A percentile compares a stretch with the other conserved stretches of the same genome.
phyloP scores from a whole-genome alignment of 2,329 filamentous ascomycete genomes.

The Sarocladiaceae sp. region DNA sequence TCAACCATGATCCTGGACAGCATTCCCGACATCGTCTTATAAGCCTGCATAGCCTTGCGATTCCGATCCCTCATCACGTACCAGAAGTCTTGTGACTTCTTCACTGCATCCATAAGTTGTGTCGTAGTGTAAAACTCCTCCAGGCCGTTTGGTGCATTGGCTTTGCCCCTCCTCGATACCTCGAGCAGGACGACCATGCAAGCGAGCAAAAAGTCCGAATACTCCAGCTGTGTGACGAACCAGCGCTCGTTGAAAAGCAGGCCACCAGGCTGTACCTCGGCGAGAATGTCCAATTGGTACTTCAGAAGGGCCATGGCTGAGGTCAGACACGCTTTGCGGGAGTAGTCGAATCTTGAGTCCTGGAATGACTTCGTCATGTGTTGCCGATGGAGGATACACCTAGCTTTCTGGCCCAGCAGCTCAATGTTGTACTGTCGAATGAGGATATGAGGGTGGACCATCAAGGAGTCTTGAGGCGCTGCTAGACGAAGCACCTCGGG shows the following conservation, averaged over 20 bases:
- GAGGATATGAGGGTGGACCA: constrained; percentile 27
- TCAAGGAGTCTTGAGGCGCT: constrained; percentile 17
- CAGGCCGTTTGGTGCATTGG: background rate
- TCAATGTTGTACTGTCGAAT: constrained; percentile 22
- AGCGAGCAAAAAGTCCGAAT: constrained; percentile 2
- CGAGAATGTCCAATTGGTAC: constrained; percentile 6
- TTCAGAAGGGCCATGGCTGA: constrained; percentile 4
- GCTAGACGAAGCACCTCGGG: constrained; percentile 17
- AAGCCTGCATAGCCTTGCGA: constrained; percentile 6
- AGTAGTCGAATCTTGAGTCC: constrained; percentile 4
- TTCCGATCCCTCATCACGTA: constrained; percentile 5
- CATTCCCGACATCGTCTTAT: constrained; percentile 6
- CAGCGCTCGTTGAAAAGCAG: constrained; percentile 3
- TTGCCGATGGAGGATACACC: constrained; percentile 25
- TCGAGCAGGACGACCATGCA: constrained; percentile 5
- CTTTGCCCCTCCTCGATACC: background rate
- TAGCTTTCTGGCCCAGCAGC: constrained; percentile 21
- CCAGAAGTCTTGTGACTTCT: constrained; percentile 6
- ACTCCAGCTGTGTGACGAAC: constrained; percentile 3
- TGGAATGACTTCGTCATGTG: constrained; percentile 19
- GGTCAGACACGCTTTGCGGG: constrained; percentile 2
- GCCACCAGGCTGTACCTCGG: constrained; percentile 1
- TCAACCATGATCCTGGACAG: constrained; percentile 5
- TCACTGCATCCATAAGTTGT: background rate
- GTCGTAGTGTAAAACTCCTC: background rate